These are phyloP conservation scores for Alisma plantagoaquatica DNA, from an alignment of 106 monocot species.

Conservation along the genomic window DNA sequence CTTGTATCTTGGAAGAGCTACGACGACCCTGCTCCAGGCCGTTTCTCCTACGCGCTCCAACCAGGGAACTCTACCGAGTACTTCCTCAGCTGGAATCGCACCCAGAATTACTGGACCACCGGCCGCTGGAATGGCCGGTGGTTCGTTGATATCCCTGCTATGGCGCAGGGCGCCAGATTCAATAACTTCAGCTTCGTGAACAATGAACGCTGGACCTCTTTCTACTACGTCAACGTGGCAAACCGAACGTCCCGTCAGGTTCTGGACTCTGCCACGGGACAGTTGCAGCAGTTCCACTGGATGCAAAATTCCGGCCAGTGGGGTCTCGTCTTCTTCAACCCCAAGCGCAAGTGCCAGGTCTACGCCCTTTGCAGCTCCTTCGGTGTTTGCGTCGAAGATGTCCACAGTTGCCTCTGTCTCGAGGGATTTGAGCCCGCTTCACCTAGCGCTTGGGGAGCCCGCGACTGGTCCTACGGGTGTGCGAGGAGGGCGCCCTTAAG, in stretches of 20 bases:
- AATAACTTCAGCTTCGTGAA: constrained; percentile 3
- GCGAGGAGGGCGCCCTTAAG: constrained; percentile 16
- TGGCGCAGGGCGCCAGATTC: background rate
- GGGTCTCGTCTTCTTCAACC: constrained; percentile 9
- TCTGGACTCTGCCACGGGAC: constrained; percentile 26
- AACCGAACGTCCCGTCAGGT: constrained; percentile 6
- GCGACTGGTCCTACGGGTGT: constrained; percentile 25
- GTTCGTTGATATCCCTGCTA: constrained; percentile 18
- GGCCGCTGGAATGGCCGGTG: constrained; percentile 32
- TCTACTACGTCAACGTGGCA: constrained; percentile 8
- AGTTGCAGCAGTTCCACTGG: constrained; percentile 7
- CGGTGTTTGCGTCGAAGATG: constrained; percentile 9
- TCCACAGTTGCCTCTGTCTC: constrained; percentile 12
- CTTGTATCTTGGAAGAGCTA: constrained; percentile 8
- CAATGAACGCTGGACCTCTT: constrained; percentile 5
- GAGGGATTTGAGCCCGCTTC: constrained; percentile 11
- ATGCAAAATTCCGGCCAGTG: background rate
- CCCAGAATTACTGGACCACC: constrained; percentile 32
- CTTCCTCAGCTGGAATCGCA: constrained; percentile 31
- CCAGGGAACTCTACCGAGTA: constrained; percentile 26
- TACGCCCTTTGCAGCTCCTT: constrained; percentile 14
- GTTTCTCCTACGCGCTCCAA: constrained; percentile 26
- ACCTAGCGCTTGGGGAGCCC: constrained; percentile 11
- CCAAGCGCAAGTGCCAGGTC: constrained; percentile 9
- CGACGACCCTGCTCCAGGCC: constrained; percentile 8